These are phyloP conservation scores for Sequoia sempervirens DNA, from an alignment of 75 land plant genomes.

Conservation along the genomic window DNA sequence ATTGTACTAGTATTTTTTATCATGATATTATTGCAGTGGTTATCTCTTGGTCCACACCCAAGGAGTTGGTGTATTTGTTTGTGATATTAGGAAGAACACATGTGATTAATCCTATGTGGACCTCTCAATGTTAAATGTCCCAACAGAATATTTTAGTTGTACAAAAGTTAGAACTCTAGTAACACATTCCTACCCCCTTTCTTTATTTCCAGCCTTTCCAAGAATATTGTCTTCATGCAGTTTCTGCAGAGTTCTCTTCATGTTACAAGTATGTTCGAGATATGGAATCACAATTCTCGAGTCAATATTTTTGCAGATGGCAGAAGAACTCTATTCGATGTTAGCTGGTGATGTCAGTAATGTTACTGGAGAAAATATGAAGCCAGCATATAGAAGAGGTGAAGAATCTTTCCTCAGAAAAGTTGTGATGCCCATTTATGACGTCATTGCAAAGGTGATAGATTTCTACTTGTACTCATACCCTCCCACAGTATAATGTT, in stretches of 20 bases:
- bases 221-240: not conserved
- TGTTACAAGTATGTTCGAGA: not conserved
- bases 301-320: constrained; percentile 63
- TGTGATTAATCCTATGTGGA: not conserved
- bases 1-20: not conserved
- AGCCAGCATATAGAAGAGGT: constrained; percentile 76
- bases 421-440: constrained; percentile 82
- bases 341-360: constrained; percentile 58
- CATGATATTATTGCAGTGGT: not conserved
- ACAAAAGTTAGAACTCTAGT: not conserved
- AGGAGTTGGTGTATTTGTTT: not conserved
- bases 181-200: not conserved
- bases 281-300: not conserved
- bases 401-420: constrained; percentile 71
- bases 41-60: not conserved
- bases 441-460: constrained; percentile 64
- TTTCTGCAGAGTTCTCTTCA: not conserved
- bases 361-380: constrained; percentile 67
- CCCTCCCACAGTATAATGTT: constrained; percentile 8
- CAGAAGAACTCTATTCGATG: constrained; percentile 59
- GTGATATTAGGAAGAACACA: not conserved
- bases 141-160: not conserved
- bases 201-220: not conserved
- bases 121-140: not conserved
- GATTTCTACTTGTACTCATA: not conserved